Base-by-base conservation (phyloP, 371 early-diverging fungal genomes). In the Mucor piriformis region DNA sequence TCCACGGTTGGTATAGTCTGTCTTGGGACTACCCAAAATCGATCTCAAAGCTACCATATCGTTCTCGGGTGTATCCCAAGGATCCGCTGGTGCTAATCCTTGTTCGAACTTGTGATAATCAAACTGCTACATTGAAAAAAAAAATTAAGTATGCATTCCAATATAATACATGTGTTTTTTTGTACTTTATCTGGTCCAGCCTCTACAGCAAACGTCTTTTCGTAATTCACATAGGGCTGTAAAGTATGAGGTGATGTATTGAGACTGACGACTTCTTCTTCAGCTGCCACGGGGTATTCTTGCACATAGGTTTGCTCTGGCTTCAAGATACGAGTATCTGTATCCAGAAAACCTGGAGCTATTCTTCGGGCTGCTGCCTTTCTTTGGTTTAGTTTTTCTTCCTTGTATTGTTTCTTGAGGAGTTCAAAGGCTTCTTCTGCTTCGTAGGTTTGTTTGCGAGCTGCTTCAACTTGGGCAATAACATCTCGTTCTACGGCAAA, bases 51-150 rank as follows among this genome's bases (percentile, higher is more conserved):
- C 86, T 15, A 74, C 77, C 54, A 83, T 51, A 58, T 76, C 77
- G 47, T 72, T 77, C 50, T 77, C 84, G 13, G 83, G 83, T 16
- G 83, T 76, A 64, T 87, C 88, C 90, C 90, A 90, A 6, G 88
- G 90, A 72, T 88, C 88, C 23, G 84, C 84, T 3, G 90, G 88
- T 23, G 88, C 83, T 21, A 63, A 55, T 25, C 88, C 90, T 62
- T 86, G 88, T 56, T 90, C 90, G 61, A 90, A 90, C 54, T 84
- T 83, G 20, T 77, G 74, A 63, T 76, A 87, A 64, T 89, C 82
- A 48, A 84, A 61, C n/a, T 64, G 64, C 54, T 64, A 34, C 6
- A 59, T 27, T 24, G 5, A n/a, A 23, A 50, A 59, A 42, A 24
- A 59, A 18, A 46, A 3, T 18, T 3, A 54, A 61, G 13, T 57